These are phyloP conservation scores for Quercus lobata DNA, from an alignment of 331 rosid species.

Conservation along the genomic window DNA sequence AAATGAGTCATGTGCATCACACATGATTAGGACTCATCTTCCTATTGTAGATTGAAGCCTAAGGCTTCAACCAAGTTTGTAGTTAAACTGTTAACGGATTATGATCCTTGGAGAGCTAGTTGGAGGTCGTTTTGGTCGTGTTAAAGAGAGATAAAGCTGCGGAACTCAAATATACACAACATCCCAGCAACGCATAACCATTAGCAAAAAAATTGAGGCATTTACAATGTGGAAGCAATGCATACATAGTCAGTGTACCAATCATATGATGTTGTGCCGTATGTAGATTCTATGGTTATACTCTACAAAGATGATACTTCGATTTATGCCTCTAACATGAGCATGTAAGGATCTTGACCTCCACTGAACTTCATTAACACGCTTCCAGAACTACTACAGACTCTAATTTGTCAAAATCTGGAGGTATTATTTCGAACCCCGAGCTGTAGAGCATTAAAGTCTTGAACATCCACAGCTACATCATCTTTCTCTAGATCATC, in stretches of 20 bases:
- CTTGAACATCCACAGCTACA: not conserved
- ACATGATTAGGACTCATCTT: too few species aligned
- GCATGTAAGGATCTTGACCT: not conserved
- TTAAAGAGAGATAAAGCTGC: too few species aligned
- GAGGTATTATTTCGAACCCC: not conserved
- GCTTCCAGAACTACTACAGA: not conserved
- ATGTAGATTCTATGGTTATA: not conserved
- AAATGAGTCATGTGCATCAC: too few species aligned
- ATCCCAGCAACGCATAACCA: not conserved
- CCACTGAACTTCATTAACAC: not conserved
- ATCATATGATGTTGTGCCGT: not conserved
- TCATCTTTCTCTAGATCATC: constrained; percentile 30
- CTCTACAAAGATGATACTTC: not conserved
- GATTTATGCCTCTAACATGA: not conserved
- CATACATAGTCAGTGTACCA: not conserved
- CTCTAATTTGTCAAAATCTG: not conserved
- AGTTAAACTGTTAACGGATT: too few species aligned
- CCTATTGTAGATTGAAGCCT: too few species aligned
- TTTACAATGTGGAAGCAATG: constrained; percentile 1
- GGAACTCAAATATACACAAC: not conserved
- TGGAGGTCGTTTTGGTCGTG: too few species aligned
- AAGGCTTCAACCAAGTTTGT: too few species aligned
- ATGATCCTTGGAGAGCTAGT: too few species aligned
- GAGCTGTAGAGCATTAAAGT: not conserved
- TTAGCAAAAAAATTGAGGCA: not conserved